A percentile compares a stretch with the other conserved stretches of the same genome.
These are phyloP conservation scores for Marchantia polymorpha DNA, from an alignment of 225 moss, liverwort and hornwort genomes.

Conservation along the genomic window DNA sequence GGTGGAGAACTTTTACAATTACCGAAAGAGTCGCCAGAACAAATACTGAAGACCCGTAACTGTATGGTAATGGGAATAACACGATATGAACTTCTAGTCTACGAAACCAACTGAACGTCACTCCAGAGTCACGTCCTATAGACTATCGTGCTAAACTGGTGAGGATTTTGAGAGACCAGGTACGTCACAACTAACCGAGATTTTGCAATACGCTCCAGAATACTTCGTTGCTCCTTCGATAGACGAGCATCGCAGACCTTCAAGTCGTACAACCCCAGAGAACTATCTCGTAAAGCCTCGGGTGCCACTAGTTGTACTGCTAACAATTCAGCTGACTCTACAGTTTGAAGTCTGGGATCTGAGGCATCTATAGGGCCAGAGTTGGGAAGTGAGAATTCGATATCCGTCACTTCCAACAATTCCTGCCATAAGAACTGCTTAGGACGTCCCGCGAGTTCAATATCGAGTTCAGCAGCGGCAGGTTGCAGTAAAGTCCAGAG, in stretches of 20 bases:
- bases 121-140: not conserved
- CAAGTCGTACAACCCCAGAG: constrained; percentile 87
- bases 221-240: constrained; percentile 74
- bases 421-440: constrained; percentile 84
- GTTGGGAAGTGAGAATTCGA: constrained; percentile 47
- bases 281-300: constrained; percentile 77
- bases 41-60: not conserved
- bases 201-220: constrained; percentile 88
- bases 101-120: not conserved
- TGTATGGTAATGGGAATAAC: not conserved
- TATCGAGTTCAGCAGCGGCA: constrained; percentile 45
- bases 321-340: constrained; percentile 65
- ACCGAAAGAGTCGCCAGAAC: not conserved
- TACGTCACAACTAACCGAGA: constrained; percentile 54
- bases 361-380: constrained; percentile 37
- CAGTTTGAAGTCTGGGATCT: constrained; percentile 57
- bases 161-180: not conserved
- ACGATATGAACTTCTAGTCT: not conserved
- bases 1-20: not conserved
- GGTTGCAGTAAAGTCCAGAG: constrained; percentile 70
- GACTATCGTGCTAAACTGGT: not conserved
- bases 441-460: constrained; percentile 51
- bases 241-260: constrained; percentile 87
- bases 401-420: constrained; percentile 67
- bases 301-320: constrained; percentile 74